phyloP scores from a whole-genome alignment of 2,329 filamentous ascomycete genomes.

The Neodidymelliopsis sp. region DNA sequence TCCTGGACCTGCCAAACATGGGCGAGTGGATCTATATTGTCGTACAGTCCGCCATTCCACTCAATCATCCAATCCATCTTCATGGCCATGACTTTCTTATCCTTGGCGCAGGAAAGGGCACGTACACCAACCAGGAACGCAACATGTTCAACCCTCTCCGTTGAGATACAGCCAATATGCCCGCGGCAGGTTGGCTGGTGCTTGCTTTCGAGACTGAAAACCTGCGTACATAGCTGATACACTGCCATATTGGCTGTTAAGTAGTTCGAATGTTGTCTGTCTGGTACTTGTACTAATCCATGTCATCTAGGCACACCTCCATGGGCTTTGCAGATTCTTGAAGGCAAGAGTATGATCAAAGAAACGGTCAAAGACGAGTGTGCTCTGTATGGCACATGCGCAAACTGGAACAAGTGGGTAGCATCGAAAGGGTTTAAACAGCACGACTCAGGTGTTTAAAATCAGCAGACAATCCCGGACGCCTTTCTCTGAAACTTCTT shows the following conservation, averaged over 20 bases:
- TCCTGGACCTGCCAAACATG: slow-evolving; percentile 26
- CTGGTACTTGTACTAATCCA: neutral
- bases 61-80: slow-evolving; percentile 49
- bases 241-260: slow-evolving; percentile 48
- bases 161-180: slow-evolving; percentile 41
- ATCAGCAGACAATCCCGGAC: neutral
- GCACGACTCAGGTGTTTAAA: slow-evolving; percentile 32
- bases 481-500: neutral
- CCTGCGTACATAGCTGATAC: slow-evolving; percentile 54
- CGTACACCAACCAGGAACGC: slow-evolving; percentile 24
- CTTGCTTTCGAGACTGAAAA: slow-evolving; percentile 62
- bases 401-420: slow-evolving; percentile 32
- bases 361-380: slow-evolving; percentile 25
- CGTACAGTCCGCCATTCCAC: slow-evolving; percentile 43
- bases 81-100: slow-evolving; percentile 65
- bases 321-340: slow-evolving; percentile 66
- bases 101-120: slow-evolving; percentile 50
- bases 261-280: too few species aligned
- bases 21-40: slow-evolving; percentile 51
- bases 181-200: slow-evolving; percentile 49
- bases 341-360: slow-evolving; percentile 42
- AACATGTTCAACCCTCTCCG: slow-evolving; percentile 34
- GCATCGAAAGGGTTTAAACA: slow-evolving; percentile 21
- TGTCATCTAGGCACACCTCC: slow-evolving; percentile 56
- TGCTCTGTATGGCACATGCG: slow-evolving; percentile 26